phyloP scores from a whole-genome alignment of 2,329 filamentous ascomycete species.

The Pseudovirgaria hyperparasitica region DNA sequence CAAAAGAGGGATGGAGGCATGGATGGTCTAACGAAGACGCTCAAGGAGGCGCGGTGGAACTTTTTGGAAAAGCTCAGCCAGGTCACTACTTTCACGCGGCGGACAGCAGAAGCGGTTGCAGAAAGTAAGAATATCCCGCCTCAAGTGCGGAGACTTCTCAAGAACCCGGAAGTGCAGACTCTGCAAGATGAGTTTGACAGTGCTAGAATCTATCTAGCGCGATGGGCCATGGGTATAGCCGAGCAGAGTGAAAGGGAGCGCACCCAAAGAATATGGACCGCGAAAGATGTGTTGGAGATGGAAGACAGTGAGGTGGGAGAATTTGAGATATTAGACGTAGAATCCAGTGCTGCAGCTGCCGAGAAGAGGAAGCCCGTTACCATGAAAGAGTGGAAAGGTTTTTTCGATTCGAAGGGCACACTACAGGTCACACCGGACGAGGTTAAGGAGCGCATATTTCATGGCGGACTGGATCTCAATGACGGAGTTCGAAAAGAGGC shows the following conservation, averaged over 20 bases:
- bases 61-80: slow-evolving; percentile 94
- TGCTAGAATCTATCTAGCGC: slow-evolving; percentile 80
- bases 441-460: slow-evolving; percentile 94
- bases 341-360: too few relatives aligned
- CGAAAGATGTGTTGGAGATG: slow-evolving; percentile 79
- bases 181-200: slow-evolving; percentile 96
- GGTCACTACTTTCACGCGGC: slow-evolving; percentile 87
- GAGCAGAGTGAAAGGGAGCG: slow-evolving; percentile 89
- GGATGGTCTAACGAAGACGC: slow-evolving; percentile 85
- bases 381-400: slow-evolving; percentile 77
- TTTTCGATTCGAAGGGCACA: slow-evolving; percentile 70
- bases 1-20: slow-evolving; percentile 54
- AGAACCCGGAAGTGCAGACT: slow-evolving; percentile 88
- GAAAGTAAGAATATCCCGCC: slow-evolving; percentile 87
- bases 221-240: slow-evolving; percentile 98
- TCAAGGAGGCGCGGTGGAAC: slow-evolving; percentile 94
- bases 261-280: slow-evolving; percentile 82
- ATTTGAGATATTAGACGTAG: slow-evolving; percentile 81
- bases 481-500: slow-evolving; percentile 93
- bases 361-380: slow-evolving; percentile 63
- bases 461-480: slow-evolving; percentile 77
- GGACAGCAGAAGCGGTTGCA: slow-evolving; percentile 81
- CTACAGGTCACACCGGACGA: slow-evolving; percentile 76
- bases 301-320: slow-evolving; percentile 92
- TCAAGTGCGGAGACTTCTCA: slow-evolving; percentile 71